Evolutionary conservation across 1,284 basidiomycete species (phyloP), one percentile per base, ranked within the genome.

Genomic region (Leccinum pachyderme): DNA sequence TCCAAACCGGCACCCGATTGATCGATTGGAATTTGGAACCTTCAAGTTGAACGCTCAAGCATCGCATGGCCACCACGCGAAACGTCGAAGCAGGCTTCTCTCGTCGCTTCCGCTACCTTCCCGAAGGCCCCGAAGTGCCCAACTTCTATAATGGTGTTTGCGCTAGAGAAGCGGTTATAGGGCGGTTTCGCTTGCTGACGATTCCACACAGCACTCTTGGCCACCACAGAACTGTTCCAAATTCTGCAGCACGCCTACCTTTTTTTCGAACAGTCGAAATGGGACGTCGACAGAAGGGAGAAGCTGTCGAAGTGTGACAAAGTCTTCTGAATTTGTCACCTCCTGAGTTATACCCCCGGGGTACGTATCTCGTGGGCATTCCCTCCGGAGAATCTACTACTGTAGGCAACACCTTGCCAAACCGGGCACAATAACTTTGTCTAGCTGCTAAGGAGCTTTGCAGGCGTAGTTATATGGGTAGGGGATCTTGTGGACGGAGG

Each of bases 11-110:
- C 25, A 45, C 15, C 9, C 27, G 55, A 43, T 43, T 24, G 12
- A 43, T 43, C 22, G 39, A 43, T 43, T 43, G 22, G 12, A 43
- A 43, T 22, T 43, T 43, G 22, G 12, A 43, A 43, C 39, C 22
- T 35, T 18, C 35, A 11, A 22, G 13, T 29, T 24, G 18, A 11
- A 22, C 7, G 18, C 18, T 46, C 56, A 52, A 24, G 49, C 25
- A 43, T 59, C 57, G 59, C 31, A 47, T 59, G 60, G 35, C 9
- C 41, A 41, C 41, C 58, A 60, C 58, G 59, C 52, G 51, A 54
- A 22, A 35, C 24, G 43, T 59, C 31, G 54, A 56, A n/a, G 51
- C 11, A 33, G 18, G 13, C 54, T 51, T 56, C 54, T 50, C 11
- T 31, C 25, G 53, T 18, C 29, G 32, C 31, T 25, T 41, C 27